A percentile compares a stretch with the other conserved stretches of the same genome.
These are phyloP conservation scores for Colletotrichum coccodes DNA, from an alignment of 2,329 filamentous ascomycete genomes.

Conservation along the genomic window DNA sequence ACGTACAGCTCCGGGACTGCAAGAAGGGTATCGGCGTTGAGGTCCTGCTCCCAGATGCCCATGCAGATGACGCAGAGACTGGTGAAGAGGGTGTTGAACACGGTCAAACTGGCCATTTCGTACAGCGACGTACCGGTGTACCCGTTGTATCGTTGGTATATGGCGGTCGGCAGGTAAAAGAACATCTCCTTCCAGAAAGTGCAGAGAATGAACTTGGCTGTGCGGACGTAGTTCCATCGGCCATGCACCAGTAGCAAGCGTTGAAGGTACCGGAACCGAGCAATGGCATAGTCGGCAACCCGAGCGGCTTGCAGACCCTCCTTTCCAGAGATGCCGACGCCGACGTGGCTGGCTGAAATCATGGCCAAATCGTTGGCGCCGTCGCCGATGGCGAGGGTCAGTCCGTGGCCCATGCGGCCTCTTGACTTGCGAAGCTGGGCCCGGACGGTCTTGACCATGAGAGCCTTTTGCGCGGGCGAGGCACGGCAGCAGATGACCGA, in stretches of 20 bases:
- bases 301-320: slow-evolving; percentile 91
- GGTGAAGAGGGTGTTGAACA: slow-evolving; percentile 96
- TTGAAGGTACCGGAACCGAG: slow-evolving; percentile 90
- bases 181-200: slow-evolving; percentile 93
- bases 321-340: slow-evolving; percentile 90
- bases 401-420: slow-evolving; percentile 52
- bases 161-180: slow-evolving; percentile 86
- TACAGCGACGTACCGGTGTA: slow-evolving; percentile 94
- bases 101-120: slow-evolving; percentile 85
- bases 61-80: slow-evolving; percentile 89
- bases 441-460: slow-evolving; percentile 85
- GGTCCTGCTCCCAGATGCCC: slow-evolving; percentile 91
- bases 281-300: slow-evolving; percentile 91
- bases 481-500: slow-evolving; percentile 95
- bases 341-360: slow-evolving; percentile 88
- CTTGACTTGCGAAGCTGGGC: slow-evolving; percentile 71
- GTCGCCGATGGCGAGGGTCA: slow-evolving; percentile 92
- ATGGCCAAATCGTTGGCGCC: slow-evolving; percentile 96
- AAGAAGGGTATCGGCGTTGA: slow-evolving; percentile 84
- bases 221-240: slow-evolving; percentile 89
- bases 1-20: slow-evolving; percentile 92
- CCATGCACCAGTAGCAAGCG: slow-evolving; percentile 87
- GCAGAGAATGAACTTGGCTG: slow-evolving; percentile 87
- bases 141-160: slow-evolving; percentile 85
- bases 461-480: slow-evolving; percentile 88